Evolutionary conservation across 2,329 filamentous ascomycete species (phyloP), one percentile per base, ranked within the genome.

Genomic region (Aspergillus sojae): DNA sequence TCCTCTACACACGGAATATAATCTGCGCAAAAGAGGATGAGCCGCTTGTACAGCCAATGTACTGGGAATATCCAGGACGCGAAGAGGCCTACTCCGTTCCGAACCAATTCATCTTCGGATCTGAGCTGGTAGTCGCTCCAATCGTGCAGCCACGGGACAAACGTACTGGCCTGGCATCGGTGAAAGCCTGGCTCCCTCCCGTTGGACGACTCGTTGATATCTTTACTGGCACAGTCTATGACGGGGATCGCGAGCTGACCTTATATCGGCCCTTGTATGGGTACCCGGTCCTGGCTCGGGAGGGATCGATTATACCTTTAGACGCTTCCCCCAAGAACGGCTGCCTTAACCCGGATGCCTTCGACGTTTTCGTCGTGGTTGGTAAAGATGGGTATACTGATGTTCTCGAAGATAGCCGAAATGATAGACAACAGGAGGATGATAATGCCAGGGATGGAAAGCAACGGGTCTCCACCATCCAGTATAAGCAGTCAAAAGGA

Each of bases 91-190:
- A 89, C 72, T 68, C 73, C 0, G 79, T 85, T 0, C 83, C 82
- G 0, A 89, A 88, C 66, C 80, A 89, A 70, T 89, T 84, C 71
- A 82, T 81, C 67, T 89, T 89, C 66, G 88, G 87, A 2, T 80
- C 82, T 0, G 78, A 84, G 30, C 73, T 89, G 16, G 74, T 89
- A 4, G 84, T 88, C 0, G 81, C 81, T 0, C 87, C 88, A 0
- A 83, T 89, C 52, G 85, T 85, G 0, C 76, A 78, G 6, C 85
- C 85, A 0, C 78, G 82, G 28, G 80, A 85, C 67, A 66, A 62
- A 2, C 75, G 72, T 26, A 84, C 84, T 0, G 80, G 82, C 16
- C 77, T 84, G 30, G 85, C 79, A 2, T 76, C 76, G 9, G 81
- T 82, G 0, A 81, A 82, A 30, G 82, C 81, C 0, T 90, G 88